Conservation (phyloP, 345 rosid species). For the Trapa bicornis region DNA sequence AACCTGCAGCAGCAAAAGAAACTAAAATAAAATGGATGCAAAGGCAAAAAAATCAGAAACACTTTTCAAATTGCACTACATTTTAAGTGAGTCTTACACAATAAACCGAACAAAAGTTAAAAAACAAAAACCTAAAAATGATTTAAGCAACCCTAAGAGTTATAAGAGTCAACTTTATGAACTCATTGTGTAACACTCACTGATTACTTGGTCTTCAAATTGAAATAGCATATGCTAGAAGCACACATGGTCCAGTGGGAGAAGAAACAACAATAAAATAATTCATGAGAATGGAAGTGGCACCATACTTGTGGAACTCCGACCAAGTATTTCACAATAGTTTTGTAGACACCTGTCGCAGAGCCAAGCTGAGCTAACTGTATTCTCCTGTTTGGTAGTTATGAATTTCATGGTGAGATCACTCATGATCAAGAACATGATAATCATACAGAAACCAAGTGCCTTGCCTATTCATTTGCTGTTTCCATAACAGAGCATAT, state of each 20-base stretch:
- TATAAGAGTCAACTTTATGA: no score
- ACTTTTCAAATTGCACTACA: no score
- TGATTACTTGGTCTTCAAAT: background rate
- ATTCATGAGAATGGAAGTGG: conserved; percentile 1
- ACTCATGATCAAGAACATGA: conserved; percentile 3
- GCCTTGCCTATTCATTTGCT: conserved; percentile 86
- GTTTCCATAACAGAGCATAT: conserved; percentile 85
- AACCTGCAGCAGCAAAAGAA: conserved; percentile 34
- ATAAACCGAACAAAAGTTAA: no score
- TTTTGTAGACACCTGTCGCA: conserved; percentile 95
- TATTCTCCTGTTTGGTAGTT: conserved; percentile 54
- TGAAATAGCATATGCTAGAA: background rate
- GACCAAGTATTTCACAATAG: conserved; percentile 91
- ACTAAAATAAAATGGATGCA: background rate
- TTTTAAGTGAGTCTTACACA: no score
- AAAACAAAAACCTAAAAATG: no score
- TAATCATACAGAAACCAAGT: conserved; percentile 9
- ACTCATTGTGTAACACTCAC: no score
- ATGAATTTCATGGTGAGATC: conserved; percentile 11
- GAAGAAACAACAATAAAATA: background rate
- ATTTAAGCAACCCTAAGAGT: no score
- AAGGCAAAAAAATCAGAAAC: background rate
- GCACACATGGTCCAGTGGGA: background rate
- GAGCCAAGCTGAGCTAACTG: conserved; percentile 93
- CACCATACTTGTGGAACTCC: conserved; percentile 91